A percentile compares a stretch with the other conserved stretches of the same genome.
Evolutionary conservation across 2,329 filamentous ascomycete genomes (phyloP).

Genomic region (Fusarium sp.): DNA sequence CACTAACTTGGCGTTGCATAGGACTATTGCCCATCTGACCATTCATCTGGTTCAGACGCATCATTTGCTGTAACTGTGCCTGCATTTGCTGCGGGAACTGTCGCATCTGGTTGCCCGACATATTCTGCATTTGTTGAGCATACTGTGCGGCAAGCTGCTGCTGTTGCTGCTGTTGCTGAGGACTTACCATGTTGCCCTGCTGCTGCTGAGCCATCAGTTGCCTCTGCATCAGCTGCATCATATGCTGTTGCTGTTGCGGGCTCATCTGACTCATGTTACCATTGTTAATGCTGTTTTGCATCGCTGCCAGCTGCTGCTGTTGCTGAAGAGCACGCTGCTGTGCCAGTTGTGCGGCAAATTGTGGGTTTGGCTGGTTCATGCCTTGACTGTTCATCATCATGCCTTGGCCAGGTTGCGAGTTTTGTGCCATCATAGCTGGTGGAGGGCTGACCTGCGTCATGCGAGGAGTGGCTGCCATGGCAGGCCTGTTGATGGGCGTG

Average conservation of each 20-base stretch:
- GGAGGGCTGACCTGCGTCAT: conserved; percentile 73
- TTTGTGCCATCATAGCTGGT: conserved; percentile 69
- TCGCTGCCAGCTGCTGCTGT: conserved; percentile 56
- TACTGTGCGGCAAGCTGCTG: conserved; percentile 60
- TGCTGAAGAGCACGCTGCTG: conserved; percentile 60
- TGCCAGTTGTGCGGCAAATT: conserved; percentile 60
- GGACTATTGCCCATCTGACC: conserved; percentile 48
- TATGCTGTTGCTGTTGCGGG: conserved; percentile 56
- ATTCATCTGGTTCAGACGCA: conserved; percentile 52
- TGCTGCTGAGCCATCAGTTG: conserved; percentile 55
- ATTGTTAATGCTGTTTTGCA: conserved; percentile 55
- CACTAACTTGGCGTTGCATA: conserved; percentile 51
- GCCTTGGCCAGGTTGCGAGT: conserved; percentile 63
- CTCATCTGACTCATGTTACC: conserved; percentile 55
- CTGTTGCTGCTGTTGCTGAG: conserved; percentile 57
- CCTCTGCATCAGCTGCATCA: conserved; percentile 56
- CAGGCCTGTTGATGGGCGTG: conserved; percentile 67
- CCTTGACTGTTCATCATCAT: conserved; percentile 66
- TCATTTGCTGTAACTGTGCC: conserved; percentile 54
- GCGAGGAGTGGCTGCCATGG: conserved; percentile 68
- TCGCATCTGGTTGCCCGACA: conserved; percentile 53
- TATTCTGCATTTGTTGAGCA: conserved; percentile 57
- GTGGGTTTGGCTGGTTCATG: conserved; percentile 56
- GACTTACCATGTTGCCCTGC: conserved; percentile 57
- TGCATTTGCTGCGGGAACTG: conserved; percentile 54